Base-by-base conservation (phyloP, 179 eudicot genomes). In the Vitellaria paradoxa region DNA sequence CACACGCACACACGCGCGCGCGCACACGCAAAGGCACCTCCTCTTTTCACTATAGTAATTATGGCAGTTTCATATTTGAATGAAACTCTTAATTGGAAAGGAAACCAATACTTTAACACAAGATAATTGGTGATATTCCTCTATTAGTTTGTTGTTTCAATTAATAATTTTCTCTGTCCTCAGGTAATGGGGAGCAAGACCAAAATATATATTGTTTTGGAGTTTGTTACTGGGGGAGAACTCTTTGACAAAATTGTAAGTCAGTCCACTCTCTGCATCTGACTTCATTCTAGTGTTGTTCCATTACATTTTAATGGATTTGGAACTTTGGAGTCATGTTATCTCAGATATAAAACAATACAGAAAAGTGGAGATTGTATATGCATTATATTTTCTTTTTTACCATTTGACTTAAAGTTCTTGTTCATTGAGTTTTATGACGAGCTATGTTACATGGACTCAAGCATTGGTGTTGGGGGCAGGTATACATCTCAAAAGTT, bases 111-210 rank as follows among this genome's bases (percentile, higher is more conserved):
- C 24, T 42, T 68, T 52, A 20, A 7, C 21, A 17, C 26, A 15
- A 21, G 45, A 65, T 30, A 68, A 42, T 68, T 68, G n/a, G 15
- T 68, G 37, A 23, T 56, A n/a, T n/a, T 11, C 20, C 5, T 73
- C 40, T n/a, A 13, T 40, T 2, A 23, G 8, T 71, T 37, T 73
- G 14, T 42, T 20, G 2, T 20, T 30, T 47, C 4, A 30, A 24
- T 64, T 46, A 4, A 14, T 3, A 30, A 18, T 63, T n/a, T 42
- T 55, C 64, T 76, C 13, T 72, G 53, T 77, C 78, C 84, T 47
- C 86, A 95, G 99, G 99, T 94, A 78, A 90, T 93, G 97, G 98
- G 87, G 15, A 93, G 98, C 91, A 94, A 84, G 89, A 89, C 97
- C 47, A 94, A 94, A 87, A 93, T 94, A 70, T 94, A 72, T 30